Conservation (phyloP, 1,284 basidiomycete species). For the Ustilago nuda region DNA sequence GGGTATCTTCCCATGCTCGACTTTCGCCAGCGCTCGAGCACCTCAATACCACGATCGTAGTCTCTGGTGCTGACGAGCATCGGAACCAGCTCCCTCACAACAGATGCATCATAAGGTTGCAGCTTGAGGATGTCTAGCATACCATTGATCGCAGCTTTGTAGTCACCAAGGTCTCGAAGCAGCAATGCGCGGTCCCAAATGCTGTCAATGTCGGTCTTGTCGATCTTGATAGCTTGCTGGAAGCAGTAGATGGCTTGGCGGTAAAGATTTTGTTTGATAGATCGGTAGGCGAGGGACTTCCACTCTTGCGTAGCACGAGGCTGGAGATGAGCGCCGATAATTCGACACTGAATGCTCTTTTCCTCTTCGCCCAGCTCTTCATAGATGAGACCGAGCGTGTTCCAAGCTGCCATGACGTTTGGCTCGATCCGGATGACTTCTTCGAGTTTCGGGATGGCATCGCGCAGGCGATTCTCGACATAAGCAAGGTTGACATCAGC, state of each 20-base stretch:
- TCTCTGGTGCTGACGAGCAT: slow-evolving; percentile 81
- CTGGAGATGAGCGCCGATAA: slow-evolving; percentile 89
- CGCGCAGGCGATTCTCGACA: slow-evolving; percentile 77
- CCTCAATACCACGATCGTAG: slow-evolving; percentile 75
- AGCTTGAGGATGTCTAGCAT: slow-evolving; percentile 81
- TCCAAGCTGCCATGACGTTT: slow-evolving; percentile 84
- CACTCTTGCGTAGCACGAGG: slow-evolving; percentile 84
- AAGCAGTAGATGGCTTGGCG: slow-evolving; percentile 94
- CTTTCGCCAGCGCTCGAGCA: slow-evolving; percentile 77
- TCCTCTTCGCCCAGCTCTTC: slow-evolving; percentile 77
- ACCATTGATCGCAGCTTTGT: slow-evolving; percentile 81
- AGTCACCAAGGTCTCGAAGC: slow-evolving; percentile 80
- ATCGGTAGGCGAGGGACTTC: slow-evolving; percentile 76
- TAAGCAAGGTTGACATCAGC: slow-evolving; percentile 90
- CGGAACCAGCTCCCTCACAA: slow-evolving; percentile 82
- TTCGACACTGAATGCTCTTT: slow-evolving; percentile 83
- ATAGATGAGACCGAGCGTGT: slow-evolving; percentile 83
- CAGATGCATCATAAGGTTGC: slow-evolving; percentile 82
- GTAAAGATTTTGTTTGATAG: slow-evolving; percentile 77
- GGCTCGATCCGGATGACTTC: slow-evolving; percentile 95
- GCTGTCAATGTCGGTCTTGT: slow-evolving; percentile 83
- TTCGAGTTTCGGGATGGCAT: slow-evolving; percentile 83
- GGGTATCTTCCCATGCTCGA: slow-evolving; percentile 66
- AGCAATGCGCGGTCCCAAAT: slow-evolving; percentile 90
- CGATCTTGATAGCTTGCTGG: slow-evolving; percentile 82